phyloP scores from a whole-genome alignment of 306 rosid genomes.

The Cicer bijugum region DNA sequence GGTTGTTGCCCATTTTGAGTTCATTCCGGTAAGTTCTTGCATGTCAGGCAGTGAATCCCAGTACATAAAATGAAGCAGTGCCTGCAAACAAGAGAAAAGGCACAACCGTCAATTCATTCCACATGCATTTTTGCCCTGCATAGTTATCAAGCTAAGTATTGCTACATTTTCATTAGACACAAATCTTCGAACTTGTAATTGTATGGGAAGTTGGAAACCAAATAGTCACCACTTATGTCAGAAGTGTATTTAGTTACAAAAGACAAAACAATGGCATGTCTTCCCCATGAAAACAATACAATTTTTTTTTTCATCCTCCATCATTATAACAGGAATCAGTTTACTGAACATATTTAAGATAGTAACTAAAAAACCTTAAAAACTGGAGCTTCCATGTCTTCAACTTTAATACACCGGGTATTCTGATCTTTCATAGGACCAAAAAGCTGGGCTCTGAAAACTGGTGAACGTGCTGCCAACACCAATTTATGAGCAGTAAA shows the following conservation, averaged over 20 bases:
- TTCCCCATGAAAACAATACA: constrained; percentile 15
- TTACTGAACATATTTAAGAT: constrained; percentile 13
- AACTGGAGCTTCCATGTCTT: constrained; percentile 85
- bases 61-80: constrained; percentile 80
- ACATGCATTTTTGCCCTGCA: constrained; percentile 36
- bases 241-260: constrained; percentile 16
- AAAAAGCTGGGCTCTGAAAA: constrained; percentile 82
- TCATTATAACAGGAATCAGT: not conserved
- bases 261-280: constrained; percentile 27
- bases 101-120: constrained; percentile 31
- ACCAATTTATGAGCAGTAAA: constrained; percentile 80
- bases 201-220: constrained; percentile 20
- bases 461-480: constrained; percentile 88
- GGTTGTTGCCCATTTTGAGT: constrained; percentile 70
- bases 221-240: not conserved
- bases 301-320: not conserved
- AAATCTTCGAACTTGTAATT: not conserved
- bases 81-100: constrained; percentile 56
- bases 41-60: constrained; percentile 83
- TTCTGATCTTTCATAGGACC: constrained; percentile 93
- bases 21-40: constrained; percentile 74
- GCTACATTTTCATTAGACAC: constrained; percentile 30
- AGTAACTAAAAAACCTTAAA: constrained; percentile 59
- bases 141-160: constrained; percentile 37
- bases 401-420: constrained; percentile 65